Conservation (phyloP, 352 stramenopile species). For the Phytophthora pluvialis region DNA sequence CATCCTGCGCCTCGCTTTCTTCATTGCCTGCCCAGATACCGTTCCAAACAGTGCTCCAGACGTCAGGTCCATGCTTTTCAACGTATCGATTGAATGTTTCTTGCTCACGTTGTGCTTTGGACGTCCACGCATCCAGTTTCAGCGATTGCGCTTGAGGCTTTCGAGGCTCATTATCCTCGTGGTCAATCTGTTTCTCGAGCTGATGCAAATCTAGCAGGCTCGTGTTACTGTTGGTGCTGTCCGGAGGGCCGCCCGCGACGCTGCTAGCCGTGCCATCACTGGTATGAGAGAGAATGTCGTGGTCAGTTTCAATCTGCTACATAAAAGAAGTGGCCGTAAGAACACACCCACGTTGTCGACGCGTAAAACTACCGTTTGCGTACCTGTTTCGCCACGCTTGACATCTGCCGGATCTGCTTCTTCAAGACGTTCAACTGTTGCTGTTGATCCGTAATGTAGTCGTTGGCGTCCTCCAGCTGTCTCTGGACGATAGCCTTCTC, state of each 20-base stretch:
- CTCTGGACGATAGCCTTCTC: slow-evolving; percentile 73
- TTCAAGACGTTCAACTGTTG: slow-evolving; percentile 83
- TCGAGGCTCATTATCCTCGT: slow-evolving; percentile 14
- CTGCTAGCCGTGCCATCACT: slow-evolving; percentile 39
- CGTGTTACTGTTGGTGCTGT: slow-evolving; percentile 34
- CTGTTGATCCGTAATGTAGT: slow-evolving; percentile 81
- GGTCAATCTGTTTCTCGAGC: slow-evolving; percentile 23
- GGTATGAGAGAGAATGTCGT: slow-evolving; percentile 44
- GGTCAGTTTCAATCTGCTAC: slow-evolving; percentile 42
- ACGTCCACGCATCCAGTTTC: slow-evolving; percentile 50
- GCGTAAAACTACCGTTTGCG: not conserved
- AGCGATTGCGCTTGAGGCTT: slow-evolving; percentile 35
- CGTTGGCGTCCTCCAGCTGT: slow-evolving; percentile 77
- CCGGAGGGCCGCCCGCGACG: slow-evolving; percentile 14
- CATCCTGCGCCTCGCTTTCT: slow-evolving; percentile 40
- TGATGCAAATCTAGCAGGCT: slow-evolving; percentile 25
- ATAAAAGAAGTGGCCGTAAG: slow-evolving; percentile 33
- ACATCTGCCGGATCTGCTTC: slow-evolving; percentile 62
- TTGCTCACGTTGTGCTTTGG: slow-evolving; percentile 45
- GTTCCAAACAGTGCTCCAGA: slow-evolving; percentile 60
- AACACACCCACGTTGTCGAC: slow-evolving; percentile 15
- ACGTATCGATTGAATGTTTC: slow-evolving; percentile 37
- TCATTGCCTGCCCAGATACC: slow-evolving; percentile 56
- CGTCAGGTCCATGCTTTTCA: slow-evolving; percentile 42
- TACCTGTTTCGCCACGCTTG: slow-evolving; percentile 42